Base-by-base conservation (phyloP, 768 basidiomycete species). In the Tulasnella sp. region DNA sequence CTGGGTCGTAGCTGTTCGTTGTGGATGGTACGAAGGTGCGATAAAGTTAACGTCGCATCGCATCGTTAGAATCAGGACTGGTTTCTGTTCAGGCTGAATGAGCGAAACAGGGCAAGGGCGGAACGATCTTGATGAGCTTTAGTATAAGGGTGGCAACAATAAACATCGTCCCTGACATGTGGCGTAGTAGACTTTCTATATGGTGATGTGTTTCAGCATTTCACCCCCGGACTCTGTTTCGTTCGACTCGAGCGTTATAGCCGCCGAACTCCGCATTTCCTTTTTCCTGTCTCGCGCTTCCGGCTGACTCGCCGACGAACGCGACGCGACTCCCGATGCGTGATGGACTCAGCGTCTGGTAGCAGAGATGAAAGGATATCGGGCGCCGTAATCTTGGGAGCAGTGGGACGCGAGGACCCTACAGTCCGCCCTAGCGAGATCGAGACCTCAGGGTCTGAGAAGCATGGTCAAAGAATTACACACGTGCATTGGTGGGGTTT, bases 401-500 rank as follows among this genome's bases (percentile, higher is more conserved):
- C 12, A 24, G n/a, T 24, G 60, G n/a, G 60, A 28, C n/a, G 60
- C 31, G 24, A 64, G 60, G 60, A 64, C 58, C 58, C 58, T 64
- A 28, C 31, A 64, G 60, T 60, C 20, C 31, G 22, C 60, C 60
- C 60, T 64, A 24, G 9, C 14, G n/a, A 24, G 60, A 64, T 64
- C 60, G 60, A 64, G 60, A 64, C 60, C n/a, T 64, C 60, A 64
- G 60, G 60, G 60, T 64, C 60, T 64, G 8, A 64, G 60, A 64
- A 64, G 60, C 60, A 37, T 6, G 9, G 12, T 64, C 60, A 3
- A 64, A 64, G 60, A 64, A 64, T 64, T 64, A 64, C 60, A 64
- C 60, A 64, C 60, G 60, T 64, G 60, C 60, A 64, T 14, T 31
- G 6, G 60, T 24, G 60, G 60, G 60, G n/a, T 5, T 31, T 31